Evolutionary conservation across 176 grass and related monocot species (phyloP), one percentile per base, ranked within the genome.

Genomic region (Carex scoparia): DNA sequence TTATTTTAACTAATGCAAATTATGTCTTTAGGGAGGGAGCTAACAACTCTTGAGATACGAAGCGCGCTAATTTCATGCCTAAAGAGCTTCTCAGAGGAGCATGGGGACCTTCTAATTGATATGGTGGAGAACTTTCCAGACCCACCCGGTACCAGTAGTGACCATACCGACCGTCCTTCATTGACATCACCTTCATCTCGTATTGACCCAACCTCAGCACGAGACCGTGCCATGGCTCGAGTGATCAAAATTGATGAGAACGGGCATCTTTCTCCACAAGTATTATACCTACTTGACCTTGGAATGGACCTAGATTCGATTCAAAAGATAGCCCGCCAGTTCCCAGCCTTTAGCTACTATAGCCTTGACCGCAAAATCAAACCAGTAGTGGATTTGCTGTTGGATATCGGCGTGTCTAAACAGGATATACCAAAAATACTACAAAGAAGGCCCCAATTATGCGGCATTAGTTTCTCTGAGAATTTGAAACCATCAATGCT

Each of bases 401-500:
- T 83, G 62, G 81, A 83, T 68, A 88, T 99, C 12, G 93, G 91
- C 14, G 88, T 99, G 40, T 65, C 85, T 4, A 84, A 81, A 81
- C 86, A 90, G n/a, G 88, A 86, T 28, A 99, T 99, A 87, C 96
- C 90, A 4, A 92, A 88, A 67, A 92, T 99, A 59, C 77, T 99
- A 18, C 90, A 80, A 70, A 99, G 90, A 78, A 89, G 90, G 66
- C 96, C 96, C 81, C 93, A 98, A 64, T 83, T 99, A 38, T 94
- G 90, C 65, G 95, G 95, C 4, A 90, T 98, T 84, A 98, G 93
- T 86, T 74, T 98, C 68, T 89, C 91, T 46, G 90, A 98, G 82
- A 98, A 95, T 85, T 91, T 98, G 79, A 98, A 95, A 84, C 93
- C 93, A 30, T 94, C 89, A 88, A 98, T 95, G 93, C 15, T n/a